Conservation (phyloP, 169 alveolate species). For the Blepharisma undulans region DNA sequence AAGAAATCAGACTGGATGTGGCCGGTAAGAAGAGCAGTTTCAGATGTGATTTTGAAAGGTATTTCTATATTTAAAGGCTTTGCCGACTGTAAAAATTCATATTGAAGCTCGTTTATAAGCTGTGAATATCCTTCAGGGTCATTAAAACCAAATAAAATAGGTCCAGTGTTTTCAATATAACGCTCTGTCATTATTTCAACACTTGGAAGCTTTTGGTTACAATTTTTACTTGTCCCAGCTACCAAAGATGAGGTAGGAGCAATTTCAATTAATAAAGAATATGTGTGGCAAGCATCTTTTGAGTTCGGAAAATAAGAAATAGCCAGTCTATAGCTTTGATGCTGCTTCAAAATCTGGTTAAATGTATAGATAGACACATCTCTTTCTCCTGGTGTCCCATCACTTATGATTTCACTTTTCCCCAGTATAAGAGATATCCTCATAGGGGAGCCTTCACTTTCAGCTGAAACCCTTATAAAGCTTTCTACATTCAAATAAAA, state of each 20-base stretch:
- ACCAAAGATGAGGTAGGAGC: background rate
- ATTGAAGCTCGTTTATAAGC: background rate
- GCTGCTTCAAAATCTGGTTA: background rate
- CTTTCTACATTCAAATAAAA: background rate
- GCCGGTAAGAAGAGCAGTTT: background rate
- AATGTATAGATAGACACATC: background rate
- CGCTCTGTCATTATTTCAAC: background rate
- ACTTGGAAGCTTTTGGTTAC: background rate
- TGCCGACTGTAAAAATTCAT: background rate
- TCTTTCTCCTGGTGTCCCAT: background rate
- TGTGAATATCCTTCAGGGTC: background rate
- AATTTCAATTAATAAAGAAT: background rate
- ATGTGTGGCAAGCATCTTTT: background rate
- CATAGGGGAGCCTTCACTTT: conserved; percentile 20
- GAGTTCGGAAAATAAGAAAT: background rate
- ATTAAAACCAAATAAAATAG: background rate
- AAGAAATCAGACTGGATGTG: background rate
- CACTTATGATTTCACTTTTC: background rate
- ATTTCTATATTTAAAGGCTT: background rate
- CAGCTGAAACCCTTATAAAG: conserved; percentile 12
- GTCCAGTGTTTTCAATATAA: background rate
- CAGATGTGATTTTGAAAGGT: background rate
- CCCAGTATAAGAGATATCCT: background rate
- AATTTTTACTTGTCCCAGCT: background rate
- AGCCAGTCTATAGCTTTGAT: background rate